These are phyloP conservation scores for Recurvomyces mirabilis DNA, from an alignment of 495 filamentous ascomycete species.

Conservation along the genomic window DNA sequence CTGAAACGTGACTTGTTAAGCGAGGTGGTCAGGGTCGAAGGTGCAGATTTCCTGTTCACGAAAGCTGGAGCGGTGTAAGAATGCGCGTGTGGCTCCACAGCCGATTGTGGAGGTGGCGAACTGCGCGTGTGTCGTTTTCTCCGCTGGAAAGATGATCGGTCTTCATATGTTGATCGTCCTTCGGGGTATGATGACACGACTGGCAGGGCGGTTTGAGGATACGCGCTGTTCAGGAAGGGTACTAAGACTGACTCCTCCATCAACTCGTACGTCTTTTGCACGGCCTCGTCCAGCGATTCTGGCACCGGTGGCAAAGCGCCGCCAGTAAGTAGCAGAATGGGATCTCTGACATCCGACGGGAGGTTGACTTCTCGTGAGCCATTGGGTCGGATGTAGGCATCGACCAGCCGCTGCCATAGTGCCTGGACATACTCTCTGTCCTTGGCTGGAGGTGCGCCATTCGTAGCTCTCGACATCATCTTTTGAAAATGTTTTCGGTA, in stretches of 20 bases:
- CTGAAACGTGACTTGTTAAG: conserved; percentile 23
- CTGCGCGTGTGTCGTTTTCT: conserved; percentile 15
- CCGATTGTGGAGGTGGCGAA: conserved; percentile 18
- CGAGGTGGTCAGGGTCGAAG: conserved; percentile 23
- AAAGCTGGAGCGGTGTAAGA: conserved; percentile 14
- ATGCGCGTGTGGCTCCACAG: conserved; percentile 10
- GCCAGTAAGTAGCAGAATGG: conserved; percentile 54
- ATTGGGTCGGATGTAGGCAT: conserved; percentile 68
- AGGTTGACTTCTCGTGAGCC: conserved; percentile 88
- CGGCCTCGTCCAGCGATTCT: conserved; percentile 72
- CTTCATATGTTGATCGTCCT: conserved; percentile 22
- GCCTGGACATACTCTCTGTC: conserved; percentile 61
- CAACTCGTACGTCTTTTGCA: conserved; percentile 79
- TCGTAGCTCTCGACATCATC: conserved; percentile 37
- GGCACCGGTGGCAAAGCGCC: conserved; percentile 60
- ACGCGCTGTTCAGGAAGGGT: conserved; percentile 56
- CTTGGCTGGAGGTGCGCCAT: conserved; percentile 38
- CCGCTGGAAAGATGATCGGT: conserved; percentile 11
- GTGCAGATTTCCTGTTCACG: conserved; percentile 23
- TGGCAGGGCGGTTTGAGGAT: conserved; percentile 23
- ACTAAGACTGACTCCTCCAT: conserved; percentile 94
- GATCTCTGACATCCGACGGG: conserved; percentile 71
- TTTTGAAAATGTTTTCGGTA: conserved; percentile 66
- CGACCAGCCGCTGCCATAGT: conserved; percentile 54
- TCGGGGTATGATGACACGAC: conserved; percentile 16